phyloP scores from a whole-genome alignment of 1,284 basidiomycete genomes.

The Melampsora larici-populina region DNA sequence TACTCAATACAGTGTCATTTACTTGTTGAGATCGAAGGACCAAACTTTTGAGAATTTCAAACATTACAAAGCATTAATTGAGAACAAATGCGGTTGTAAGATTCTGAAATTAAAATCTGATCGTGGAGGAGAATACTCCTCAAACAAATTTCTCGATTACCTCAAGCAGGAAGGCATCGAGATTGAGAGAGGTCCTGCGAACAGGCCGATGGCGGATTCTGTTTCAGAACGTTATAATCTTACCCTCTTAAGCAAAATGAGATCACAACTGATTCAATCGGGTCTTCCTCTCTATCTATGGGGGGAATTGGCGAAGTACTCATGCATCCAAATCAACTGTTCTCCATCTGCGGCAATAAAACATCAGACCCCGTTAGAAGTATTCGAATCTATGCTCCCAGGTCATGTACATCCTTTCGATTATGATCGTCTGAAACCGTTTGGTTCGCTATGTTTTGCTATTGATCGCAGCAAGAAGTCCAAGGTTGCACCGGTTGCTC shows the following conservation, averaged over 20 bases:
- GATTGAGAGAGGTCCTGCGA: too few species aligned
- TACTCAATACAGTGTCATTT: background rate
- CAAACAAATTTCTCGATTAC: too few species aligned
- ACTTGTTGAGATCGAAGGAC: background rate
- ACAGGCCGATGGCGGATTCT: too few species aligned
- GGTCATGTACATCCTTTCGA: too few species aligned
- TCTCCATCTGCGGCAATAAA: background rate
- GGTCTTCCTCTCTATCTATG: too few species aligned
- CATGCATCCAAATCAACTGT: background rate
- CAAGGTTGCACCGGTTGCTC: background rate
- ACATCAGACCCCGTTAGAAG: background rate
- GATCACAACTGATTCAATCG: too few species aligned
- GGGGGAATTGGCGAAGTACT: background rate
- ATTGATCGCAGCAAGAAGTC: background rate
- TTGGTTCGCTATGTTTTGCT: too few species aligned
- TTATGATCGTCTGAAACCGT: too few species aligned
- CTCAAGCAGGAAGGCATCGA: too few species aligned
- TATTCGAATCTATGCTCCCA: too few species aligned
- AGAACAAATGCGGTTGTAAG: background rate
- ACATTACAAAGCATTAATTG: background rate
- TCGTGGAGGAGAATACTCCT: background rate
- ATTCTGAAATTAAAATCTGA: conserved; percentile 8
- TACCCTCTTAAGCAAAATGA: too few species aligned
- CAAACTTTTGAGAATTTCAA: background rate
- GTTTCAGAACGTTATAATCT: too few species aligned